Base-by-base conservation (phyloP, 1,284 basidiomycete species). In the Lentinus polychrous region DNA sequence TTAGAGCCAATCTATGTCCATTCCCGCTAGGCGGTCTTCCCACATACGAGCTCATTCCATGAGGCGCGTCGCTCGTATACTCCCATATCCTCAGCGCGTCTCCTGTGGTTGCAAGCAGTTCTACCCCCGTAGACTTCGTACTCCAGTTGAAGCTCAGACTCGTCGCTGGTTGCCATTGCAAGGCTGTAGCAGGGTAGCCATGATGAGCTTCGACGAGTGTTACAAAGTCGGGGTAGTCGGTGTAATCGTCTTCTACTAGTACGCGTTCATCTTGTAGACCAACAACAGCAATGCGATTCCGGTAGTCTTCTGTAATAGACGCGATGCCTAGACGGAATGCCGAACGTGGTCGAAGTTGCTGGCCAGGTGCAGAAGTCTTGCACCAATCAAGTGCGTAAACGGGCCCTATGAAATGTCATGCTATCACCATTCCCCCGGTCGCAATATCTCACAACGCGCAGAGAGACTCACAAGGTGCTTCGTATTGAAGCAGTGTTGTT, bases 21-120 rank as follows among this genome's bases (percentile, higher is more conserved):
- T 75, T 71, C 2, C 68, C 67, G 18, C 67, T 67, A 6, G 78
- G 66, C 57, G 78, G 80, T 60, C 85, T 72, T 37, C 87, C 89
- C 20, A 91, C 86, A 64, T 85, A 92, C 52, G 72, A 75, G 6
- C 83, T 79, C 38, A 76, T 66, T n/a, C 71, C 55, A 8, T 75
- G 62, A 35, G 79, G 71, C 50, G 70, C 74, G 60, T 86, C 79
- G 64, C 76, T 75, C 58, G 74, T 71, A 57, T 87, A 90, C 65
- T 95, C 92, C 82, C 89, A 96, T 52, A 96, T 78, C 55, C 92
- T 75, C 59, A 97, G 64, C 48, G 91, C 88, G 63, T 96, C 94
- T 20, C 89, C 90, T 0, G 91, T 93, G 3, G 91, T 94, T 11
- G 93, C 94, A 14, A 97, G 72, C 45, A 95, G 68, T 66, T 96